Percentiles rank a stretch among this genome's conserved stretches.
Evolutionary conservation across 2,329 filamentous ascomycete species (phyloP).

Genomic region (Venturia effusa): DNA sequence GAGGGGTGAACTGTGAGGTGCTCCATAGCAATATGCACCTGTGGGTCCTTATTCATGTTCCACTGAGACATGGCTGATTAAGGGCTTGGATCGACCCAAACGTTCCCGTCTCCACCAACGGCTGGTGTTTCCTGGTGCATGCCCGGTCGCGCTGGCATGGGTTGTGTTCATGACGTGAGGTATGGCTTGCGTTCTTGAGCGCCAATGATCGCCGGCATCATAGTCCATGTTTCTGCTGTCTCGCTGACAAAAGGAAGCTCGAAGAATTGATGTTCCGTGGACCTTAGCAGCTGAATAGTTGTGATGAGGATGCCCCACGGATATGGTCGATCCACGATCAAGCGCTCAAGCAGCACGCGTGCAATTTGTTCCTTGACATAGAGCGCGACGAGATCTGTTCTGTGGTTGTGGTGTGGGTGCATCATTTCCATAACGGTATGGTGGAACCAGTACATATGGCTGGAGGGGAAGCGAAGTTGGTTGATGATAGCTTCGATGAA

Average conservation of each 20-base stretch:
- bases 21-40: background rate
- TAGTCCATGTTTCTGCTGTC: conserved; percentile 26
- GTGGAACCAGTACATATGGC: conserved; percentile 86
- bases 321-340: conserved; percentile 82
- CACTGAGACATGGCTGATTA: background rate
- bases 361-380: conserved; percentile 88
- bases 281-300: conserved; percentile 81
- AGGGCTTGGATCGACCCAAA: background rate
- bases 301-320: conserved; percentile 92
- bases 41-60: background rate
- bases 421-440: conserved; percentile 78
- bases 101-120: background rate
- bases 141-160: background rate
- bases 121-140: background rate
- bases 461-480: conserved; percentile 82
- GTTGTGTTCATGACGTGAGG: background rate
- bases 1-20: background rate
- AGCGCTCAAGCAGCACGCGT: conserved; percentile 74
- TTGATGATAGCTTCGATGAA: conserved; percentile 78
- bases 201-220: background rate
- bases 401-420: conserved; percentile 29
- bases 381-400: conserved; percentile 51
- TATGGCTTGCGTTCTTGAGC: background rate
- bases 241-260: conserved; percentile 86
- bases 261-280: conserved; percentile 84